These are phyloP conservation scores for Vinca minor DNA, from an alignment of 257 asterid species.

Conservation along the genomic window DNA sequence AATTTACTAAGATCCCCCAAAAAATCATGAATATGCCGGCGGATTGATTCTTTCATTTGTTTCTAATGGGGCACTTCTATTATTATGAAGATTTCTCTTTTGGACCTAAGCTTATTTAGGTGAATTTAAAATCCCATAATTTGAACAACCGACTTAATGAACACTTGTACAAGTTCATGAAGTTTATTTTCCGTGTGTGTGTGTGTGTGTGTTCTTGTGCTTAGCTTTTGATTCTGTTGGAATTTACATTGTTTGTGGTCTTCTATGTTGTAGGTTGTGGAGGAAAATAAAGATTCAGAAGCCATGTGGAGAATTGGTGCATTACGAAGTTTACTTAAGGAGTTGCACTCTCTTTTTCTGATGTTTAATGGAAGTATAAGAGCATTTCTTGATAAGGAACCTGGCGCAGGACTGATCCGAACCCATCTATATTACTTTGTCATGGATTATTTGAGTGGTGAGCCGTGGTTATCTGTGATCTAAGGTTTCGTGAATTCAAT, in stretches of 20 bases:
- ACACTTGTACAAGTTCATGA: background rate
- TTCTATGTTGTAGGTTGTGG: conserved; percentile 55
- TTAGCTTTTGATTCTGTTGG: conserved; percentile 5
- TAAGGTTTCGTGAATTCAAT: conserved; percentile 21
- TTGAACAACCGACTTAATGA: background rate
- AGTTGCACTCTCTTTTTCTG: conserved; percentile 83
- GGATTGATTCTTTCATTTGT: background rate
- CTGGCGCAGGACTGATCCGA: conserved; percentile 74
- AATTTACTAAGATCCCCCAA: background rate
- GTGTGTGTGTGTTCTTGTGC: background rate
- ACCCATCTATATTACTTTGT: conserved; percentile 72
- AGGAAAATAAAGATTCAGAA: conserved; percentile 63
- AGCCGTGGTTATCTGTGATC: conserved; percentile 33
- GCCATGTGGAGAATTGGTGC: conserved; percentile 77
- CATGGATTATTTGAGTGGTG: conserved; percentile 91
- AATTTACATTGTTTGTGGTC: conserved; percentile 14
- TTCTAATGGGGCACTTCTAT: background rate
- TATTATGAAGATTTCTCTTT: background rate
- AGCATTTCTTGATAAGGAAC: conserved; percentile 78
- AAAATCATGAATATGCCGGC: conserved; percentile 1
- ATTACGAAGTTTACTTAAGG: conserved; percentile 65
- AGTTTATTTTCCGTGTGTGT: background rate
- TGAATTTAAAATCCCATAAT: background rate
- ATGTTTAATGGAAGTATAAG: conserved; percentile 86
- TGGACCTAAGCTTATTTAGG: background rate